Base-by-base conservation (phyloP, 2,329 filamentous ascomycete species). In the Diaporthe amygdali region DNA sequence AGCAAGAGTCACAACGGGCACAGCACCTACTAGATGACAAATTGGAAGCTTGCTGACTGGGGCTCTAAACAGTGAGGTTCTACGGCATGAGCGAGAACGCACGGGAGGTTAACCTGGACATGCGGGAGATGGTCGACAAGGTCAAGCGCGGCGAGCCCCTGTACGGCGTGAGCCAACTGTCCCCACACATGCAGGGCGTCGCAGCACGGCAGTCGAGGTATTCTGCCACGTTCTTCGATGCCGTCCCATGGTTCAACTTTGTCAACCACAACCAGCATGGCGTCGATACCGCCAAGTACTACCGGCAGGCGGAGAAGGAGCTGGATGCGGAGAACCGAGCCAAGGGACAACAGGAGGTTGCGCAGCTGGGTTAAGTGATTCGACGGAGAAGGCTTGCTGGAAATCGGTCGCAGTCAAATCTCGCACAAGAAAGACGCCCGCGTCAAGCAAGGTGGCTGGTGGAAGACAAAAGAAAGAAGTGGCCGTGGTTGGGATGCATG, bases 201-300 rank as follows among this genome's bases (percentile, higher is more conserved):
- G 95, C 96, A 66, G 91, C 94, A 72, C 89, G 96, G 77, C 97
- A 99, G 86, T 97, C 95, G 79, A 89, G 96, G 80, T 98, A 97
- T 87, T 92, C 94, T 46, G 93, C 93, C 49, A 87, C 96, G 39
- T 96, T 96, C 82, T 85, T 94, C 75, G 93, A 95, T 79, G 90
- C 96, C 68, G 85, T 99, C 70, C 95, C 96, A 47, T 98, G 95
- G 96, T 96, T 97, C 85, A 99, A 99, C 87, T 93, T 99, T 84
- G 96, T 97, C 79, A 98, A 99, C 84, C 96, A 99, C 84, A 92
- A 90, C 80, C 86, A 97, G 89, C 96, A 99, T 82, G 96, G 96
- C 76, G 94, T 99, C 71, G 96, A 99, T 82, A 99, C 96, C 39
- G 95, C 96, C 75, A 99, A 99, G 86, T 99, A 99, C 86, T 99